These are phyloP conservation scores for Scytalidium sp. DNA, from an alignment of 2,329 filamentous ascomycete genomes.

Conservation along the genomic window DNA sequence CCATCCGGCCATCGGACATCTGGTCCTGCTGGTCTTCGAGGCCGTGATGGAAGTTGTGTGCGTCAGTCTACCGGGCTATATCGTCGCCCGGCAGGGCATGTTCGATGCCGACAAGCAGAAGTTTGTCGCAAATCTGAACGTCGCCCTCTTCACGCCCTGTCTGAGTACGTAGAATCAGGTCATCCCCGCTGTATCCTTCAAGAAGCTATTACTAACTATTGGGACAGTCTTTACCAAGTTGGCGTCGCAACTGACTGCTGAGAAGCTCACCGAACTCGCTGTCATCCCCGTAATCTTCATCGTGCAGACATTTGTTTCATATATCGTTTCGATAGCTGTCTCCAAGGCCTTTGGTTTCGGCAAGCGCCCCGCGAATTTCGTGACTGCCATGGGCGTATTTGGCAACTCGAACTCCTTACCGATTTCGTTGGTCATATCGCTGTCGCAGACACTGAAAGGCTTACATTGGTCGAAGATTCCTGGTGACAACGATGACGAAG, in stretches of 20 bases:
- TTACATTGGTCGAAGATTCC: constrained; percentile 91
- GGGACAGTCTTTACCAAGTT: constrained; percentile 88
- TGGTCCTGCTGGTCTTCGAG: constrained; percentile 67
- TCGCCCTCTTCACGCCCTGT: constrained; percentile 94
- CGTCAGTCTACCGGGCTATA: constrained; percentile 90
- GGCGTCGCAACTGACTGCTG: constrained; percentile 86
- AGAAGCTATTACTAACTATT: constrained; percentile 8
- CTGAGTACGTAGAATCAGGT: constrained; percentile 62
- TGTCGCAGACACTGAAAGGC: constrained; percentile 87
- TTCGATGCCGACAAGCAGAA: constrained; percentile 97
- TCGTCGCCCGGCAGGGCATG: constrained; percentile 84
- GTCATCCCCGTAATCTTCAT: constrained; percentile 95
- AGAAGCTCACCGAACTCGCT: constrained; percentile 84
- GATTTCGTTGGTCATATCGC: constrained; percentile 90
- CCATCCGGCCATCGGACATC: constrained; percentile 42
- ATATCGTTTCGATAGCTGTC: constrained; percentile 68
- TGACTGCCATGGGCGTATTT: constrained; percentile 95
- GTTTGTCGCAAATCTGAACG: constrained; percentile 93
- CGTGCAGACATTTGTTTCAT: constrained; percentile 85
- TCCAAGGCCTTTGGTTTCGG: constrained; percentile 76
- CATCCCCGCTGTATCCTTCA: background rate
- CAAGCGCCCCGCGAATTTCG: constrained; percentile 86
- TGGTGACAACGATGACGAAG: constrained; percentile 92
- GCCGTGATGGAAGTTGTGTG: constrained; percentile 94
- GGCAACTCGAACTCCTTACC: constrained; percentile 98